Base-by-base conservation (phyloP, 192 early-diverging fungal species). In the Chytriomyces sp. region DNA sequence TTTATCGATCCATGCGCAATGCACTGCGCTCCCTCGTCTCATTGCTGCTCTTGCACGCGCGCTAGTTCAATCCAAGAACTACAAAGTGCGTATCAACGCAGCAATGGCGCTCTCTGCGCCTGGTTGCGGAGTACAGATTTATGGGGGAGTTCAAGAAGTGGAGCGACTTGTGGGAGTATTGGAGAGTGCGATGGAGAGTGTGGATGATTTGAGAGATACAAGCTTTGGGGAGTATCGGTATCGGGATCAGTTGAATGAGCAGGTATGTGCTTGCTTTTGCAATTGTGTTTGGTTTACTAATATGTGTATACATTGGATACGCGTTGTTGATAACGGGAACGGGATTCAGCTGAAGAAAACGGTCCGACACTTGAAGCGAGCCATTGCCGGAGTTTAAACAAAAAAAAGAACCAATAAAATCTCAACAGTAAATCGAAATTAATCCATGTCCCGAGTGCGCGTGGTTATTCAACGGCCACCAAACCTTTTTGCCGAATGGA, bases 21-120 rank as follows among this genome's bases (percentile, higher is more conserved):
- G 10, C 78, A 77, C 10, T 91, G 88, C 16, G 83, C 90, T 89
- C 16, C 24, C 48, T 0, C 45, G 53, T 28, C 75, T 94, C 13
- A 91, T 88, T 72, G 78, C 79, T 20, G 78, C 89, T 4, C 83
- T 94, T 50, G 60, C 80, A 5, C 79, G 81, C 16, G 89, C 87
- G 2, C 72, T 91, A 7, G 77, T 72, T 10, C 76, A 81, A 10
- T 89, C 88, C 60, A 88, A 88, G 64, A 94, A 94, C 79, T 94
- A 90, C 69, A 94, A 94, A 79, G 93, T 94, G 24, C 83, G 91
- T 26, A 94, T 93, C 71, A 88, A 88, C 76, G 91, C 92, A 6
- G 78, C 81, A 13, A 57, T 64, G 43, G 85, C 85, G 23, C 49
- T 86, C 23, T 45, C 71, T 0, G 72, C 20, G 13, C 77, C 77